Evolutionary conservation across 768 basidiomycete species (phyloP).

Genomic region (Suillus americanus): DNA sequence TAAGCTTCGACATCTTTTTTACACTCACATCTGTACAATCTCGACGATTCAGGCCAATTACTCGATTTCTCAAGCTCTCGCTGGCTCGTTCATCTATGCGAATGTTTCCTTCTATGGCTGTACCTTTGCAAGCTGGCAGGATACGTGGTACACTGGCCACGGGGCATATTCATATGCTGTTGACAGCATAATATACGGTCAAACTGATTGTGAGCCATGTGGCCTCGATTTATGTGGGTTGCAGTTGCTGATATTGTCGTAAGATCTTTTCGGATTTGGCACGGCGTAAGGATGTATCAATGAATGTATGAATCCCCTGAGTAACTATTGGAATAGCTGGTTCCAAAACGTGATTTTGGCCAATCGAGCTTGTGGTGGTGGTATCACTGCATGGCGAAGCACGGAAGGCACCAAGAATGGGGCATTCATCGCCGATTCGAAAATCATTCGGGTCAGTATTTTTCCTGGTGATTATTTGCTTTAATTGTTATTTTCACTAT

Average conservation of each 20-base stretch:
- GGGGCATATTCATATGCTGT: constrained; percentile 59
- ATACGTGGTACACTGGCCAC: constrained; percentile 64
- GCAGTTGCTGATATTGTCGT: background rate
- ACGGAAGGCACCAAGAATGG: constrained; percentile 44
- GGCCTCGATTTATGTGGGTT: background rate
- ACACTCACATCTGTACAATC: background rate
- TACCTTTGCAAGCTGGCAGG: constrained; percentile 60
- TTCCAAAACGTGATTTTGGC: constrained; percentile 60
- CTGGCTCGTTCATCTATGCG: constrained; percentile 62
- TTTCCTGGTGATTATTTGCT: background rate
- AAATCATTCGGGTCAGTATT: constrained; percentile 52
- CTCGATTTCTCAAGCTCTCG: constrained; percentile 60
- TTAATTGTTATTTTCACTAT: too few species aligned
- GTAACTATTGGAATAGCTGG: constrained; percentile 38
- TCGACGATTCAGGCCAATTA: constrained; percentile 42
- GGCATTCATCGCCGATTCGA: constrained; percentile 54
- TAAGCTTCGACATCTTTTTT: constrained; percentile 25
- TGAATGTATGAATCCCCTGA: background rate
- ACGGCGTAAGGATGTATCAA: constrained; percentile 51
- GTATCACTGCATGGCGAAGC: constrained; percentile 65
- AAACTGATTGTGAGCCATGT: constrained; percentile 60
- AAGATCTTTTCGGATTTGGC: constrained; percentile 61
- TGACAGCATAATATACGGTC: constrained; percentile 62
- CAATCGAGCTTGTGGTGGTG: constrained; percentile 64
- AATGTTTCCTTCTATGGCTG: constrained; percentile 68